Evolutionary conservation across 768 basidiomycete genomes (phyloP), one percentile per base, ranked within the genome.

Genomic region (Tricholomella constricta): DNA sequence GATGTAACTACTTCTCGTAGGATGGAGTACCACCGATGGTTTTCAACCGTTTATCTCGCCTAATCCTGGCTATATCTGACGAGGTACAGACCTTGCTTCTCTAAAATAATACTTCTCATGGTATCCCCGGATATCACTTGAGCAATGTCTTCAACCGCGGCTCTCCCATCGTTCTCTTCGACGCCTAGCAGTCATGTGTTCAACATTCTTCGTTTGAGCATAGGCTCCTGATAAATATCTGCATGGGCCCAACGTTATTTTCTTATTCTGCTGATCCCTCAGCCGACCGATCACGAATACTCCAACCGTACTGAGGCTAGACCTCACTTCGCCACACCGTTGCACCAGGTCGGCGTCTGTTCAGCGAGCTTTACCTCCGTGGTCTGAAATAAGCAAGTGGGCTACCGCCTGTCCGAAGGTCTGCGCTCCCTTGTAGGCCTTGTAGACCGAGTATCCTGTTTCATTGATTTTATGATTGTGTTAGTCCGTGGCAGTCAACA

Each of bases 301-400:
- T 6, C 11, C 15, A 27, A 25, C 41, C 41, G 3, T 25, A 48
- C n/a, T 36, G 47, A n/a, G 53, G 32, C 37, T 19, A 37, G 10
- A 48, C 43, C 45, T 54, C 52, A n/a, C 27, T 47, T 48, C 36
- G 22, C 25, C 42, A 43, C 42, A 43, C 42, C n/a, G 36, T 10
- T 37, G 23, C 11, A 22, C 23, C 20, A 38, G 10, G 36, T 12
- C 17, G 38, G 4, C 17, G n/a, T 12, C 20, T 4, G 10, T 40
- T 44, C 23, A 12, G 35, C 6, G 9, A 20, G 10, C 23, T n/a
- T 36, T 2, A n/a, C 34, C 31, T 35, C 29, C n/a, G n/a, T 40
- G 40, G 14, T 12, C n/a, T 34, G 49, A 42, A 31, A 37, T 31
- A 19, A 23, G 27, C 20, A 10, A 20, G 22, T n/a, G 29, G 17